A percentile compares a stretch with the other conserved stretches of the same genome.
Conservation (phyloP, 306 rosid species). For the Pyrus pyrifolia region DNA sequence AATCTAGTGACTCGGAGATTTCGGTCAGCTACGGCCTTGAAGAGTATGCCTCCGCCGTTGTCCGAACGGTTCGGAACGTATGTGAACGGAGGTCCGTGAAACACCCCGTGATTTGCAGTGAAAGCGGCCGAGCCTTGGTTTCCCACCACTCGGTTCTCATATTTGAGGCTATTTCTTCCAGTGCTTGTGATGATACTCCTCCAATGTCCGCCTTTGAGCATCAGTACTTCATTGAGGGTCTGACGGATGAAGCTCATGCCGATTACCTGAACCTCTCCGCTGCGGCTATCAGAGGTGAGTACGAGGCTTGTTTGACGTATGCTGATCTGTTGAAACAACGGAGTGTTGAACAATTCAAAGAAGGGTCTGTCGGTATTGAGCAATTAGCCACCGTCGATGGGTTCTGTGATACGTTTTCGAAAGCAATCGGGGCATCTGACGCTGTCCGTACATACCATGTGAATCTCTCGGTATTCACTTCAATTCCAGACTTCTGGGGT, state of each 20-base stretch:
- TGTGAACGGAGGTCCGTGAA: slow-evolving; percentile 57
- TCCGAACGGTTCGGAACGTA: slow-evolving; percentile 40
- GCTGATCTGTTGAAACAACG: slow-evolving; percentile 67
- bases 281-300: slow-evolving; percentile 53
- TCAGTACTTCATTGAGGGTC: slow-evolving; percentile 49
- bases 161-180: slow-evolving; percentile 58
- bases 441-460: slow-evolving; percentile 56
- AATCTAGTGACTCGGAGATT: slow-evolving; percentile 55
- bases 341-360: slow-evolving; percentile 69
- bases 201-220: slow-evolving; percentile 34
- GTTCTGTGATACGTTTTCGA: slow-evolving; percentile 55
- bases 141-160: slow-evolving; percentile 80
- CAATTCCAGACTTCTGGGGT: slow-evolving; percentile 84
- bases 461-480: slow-evolving; percentile 80
- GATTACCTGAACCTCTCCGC: slow-evolving; percentile 47
- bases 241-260: slow-evolving; percentile 54
- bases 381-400: slow-evolving; percentile 84
- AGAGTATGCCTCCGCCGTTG: slow-evolving; percentile 78
- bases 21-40: slow-evolving; percentile 63
- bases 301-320: slow-evolving; percentile 48
- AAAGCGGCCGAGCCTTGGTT: slow-evolving; percentile 80
- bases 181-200: slow-evolving; percentile 20
- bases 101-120: slow-evolving; percentile 75
- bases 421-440: slow-evolving; percentile 59
- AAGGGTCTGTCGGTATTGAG: slow-evolving; percentile 69